Conservation (phyloP, 2,329 filamentous ascomycete genomes). For the Colletotrichum sp. region DNA sequence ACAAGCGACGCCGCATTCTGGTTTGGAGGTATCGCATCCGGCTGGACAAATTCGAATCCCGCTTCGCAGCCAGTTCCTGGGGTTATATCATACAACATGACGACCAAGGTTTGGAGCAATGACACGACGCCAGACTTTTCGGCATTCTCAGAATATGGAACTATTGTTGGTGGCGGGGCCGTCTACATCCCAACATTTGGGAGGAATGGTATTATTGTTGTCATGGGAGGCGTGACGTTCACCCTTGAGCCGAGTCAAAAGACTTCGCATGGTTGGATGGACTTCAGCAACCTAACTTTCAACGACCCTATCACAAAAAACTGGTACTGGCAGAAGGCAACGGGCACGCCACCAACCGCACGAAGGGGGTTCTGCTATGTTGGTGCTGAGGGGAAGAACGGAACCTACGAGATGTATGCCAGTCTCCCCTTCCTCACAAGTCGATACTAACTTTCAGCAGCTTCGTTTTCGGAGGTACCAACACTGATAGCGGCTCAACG, state of each 20-base stretch:
- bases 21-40: slow-evolving; percentile 9
- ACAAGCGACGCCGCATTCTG: neutral
- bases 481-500: neutral
- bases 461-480: slow-evolving; percentile 20
- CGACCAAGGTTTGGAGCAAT: slow-evolving; percentile 10
- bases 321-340: slow-evolving; percentile 17
- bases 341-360: neutral
- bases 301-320: slow-evolving; percentile 11
- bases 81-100: slow-evolving; percentile 9
- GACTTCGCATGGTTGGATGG: neutral
- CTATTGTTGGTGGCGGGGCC: neutral
- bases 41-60: neutral
- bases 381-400: slow-evolving; percentile 2
- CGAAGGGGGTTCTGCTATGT: slow-evolving; percentile 6
- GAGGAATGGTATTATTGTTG: slow-evolving; percentile 1
- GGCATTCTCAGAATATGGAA: slow-evolving; percentile 4
- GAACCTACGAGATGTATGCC: slow-evolving; percentile 21
- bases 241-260: neutral
- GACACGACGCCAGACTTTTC: neutral
- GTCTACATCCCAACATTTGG: slow-evolving; percentile 15
- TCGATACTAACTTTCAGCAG: neutral
- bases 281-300: slow-evolving; percentile 21
- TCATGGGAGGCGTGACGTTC: slow-evolving; percentile 7
- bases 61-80: neutral
- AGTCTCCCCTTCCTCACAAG: neutral